These are phyloP conservation scores for Oryza glaberrima DNA, from an alignment of 176 grass and related monocot species.

Conservation along the genomic window DNA sequence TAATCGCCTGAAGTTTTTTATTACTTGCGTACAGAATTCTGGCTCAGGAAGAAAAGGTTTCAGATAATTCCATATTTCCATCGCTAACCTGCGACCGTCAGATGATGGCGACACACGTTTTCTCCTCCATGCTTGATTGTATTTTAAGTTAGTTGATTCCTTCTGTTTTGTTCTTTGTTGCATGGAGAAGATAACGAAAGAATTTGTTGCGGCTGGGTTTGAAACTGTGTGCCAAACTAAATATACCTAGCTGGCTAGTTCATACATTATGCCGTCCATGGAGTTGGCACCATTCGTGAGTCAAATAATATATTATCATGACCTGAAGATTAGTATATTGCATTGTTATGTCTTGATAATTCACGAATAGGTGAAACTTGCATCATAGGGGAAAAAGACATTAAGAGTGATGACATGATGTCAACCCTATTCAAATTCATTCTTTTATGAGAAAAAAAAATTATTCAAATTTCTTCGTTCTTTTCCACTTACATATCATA, in stretches of 20 bases:
- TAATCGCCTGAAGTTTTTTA: not conserved
- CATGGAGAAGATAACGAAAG: not conserved
- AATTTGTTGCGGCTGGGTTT: conserved; percentile 2
- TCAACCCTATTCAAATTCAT: not conserved
- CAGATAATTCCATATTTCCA: not conserved
- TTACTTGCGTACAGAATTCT: not conserved
- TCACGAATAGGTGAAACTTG: too few species aligned
- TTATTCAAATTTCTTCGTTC: too few species aligned
- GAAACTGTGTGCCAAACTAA: not conserved
- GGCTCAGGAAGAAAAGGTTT: not conserved
- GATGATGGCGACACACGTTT: not conserved
- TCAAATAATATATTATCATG: not conserved
- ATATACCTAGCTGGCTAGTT: not conserved
- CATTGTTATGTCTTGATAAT: too few species aligned
- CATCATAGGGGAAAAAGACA: too few species aligned
- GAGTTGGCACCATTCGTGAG: not conserved
- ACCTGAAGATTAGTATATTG: not conserved
- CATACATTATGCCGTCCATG: not conserved
- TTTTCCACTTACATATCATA: too few species aligned
- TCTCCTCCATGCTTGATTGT: not conserved
- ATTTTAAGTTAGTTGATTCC: not conserved
- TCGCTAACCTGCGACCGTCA: not conserved
- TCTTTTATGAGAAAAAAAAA: too few species aligned
- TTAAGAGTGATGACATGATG: not conserved
- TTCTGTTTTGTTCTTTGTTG: not conserved